Evolutionary conservation across 768 basidiomycete genomes (phyloP).

Genomic region (Dacryopinax spathularia): DNA sequence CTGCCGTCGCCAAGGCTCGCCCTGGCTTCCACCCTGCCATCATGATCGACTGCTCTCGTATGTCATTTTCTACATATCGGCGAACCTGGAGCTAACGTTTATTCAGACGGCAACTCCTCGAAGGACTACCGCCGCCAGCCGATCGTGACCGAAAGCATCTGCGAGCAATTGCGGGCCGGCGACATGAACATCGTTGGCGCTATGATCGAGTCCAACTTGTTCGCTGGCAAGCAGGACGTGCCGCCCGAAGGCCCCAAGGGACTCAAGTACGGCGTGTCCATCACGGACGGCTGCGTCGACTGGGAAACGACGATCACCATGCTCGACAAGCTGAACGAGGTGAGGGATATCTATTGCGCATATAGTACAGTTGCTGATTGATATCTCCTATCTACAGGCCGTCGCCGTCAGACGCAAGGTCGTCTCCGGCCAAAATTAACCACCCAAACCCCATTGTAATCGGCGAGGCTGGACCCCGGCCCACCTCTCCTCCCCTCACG

Average conservation of each 20-base stretch:
- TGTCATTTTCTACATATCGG: constrained; percentile 19
- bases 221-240: constrained; percentile 80
- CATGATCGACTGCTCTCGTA: constrained; percentile 81
- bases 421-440: neutral
- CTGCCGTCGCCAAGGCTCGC: constrained; percentile 50
- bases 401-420: neutral
- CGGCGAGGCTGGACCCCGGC: neutral
- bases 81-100: neutral
- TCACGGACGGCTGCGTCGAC: constrained; percentile 85
- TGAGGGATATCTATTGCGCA: constrained; percentile 10
- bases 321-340: constrained; percentile 55
- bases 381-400: neutral
- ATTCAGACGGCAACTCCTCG: constrained; percentile 80
- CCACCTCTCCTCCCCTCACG: neutral
- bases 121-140: constrained; percentile 93
- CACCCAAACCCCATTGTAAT: neutral
- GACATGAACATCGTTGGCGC: constrained; percentile 68
- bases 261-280: constrained; percentile 69
- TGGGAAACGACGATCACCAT: constrained; percentile 67
- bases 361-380: neutral
- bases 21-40: constrained; percentile 43
- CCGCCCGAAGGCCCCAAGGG: constrained; percentile 47
- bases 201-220: constrained; percentile 94
- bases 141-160: constrained; percentile 56
- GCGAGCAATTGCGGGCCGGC: constrained; percentile 58